Evolutionary conservation across 768 basidiomycete genomes (phyloP), one percentile per base, ranked within the genome.

Genomic region (Termitomyces sp.): DNA sequence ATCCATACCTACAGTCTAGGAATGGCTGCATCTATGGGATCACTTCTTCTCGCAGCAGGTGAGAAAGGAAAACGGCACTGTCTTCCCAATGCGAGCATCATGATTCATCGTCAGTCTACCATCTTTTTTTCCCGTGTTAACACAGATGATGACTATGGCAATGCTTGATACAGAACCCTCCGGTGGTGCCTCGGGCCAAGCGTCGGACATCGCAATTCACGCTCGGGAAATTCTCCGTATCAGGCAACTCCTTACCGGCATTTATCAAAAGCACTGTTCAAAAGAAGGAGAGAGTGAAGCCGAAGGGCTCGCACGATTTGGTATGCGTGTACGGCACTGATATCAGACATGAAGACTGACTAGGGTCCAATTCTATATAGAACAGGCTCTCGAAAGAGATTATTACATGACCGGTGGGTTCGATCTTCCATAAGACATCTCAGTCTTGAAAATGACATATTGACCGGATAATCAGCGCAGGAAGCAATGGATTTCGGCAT

Each of bases 1-100:
- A 95, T 98, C 59, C 94, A 97, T 67, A 98, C 96, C 1, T 98
- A 97, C 73, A 94, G 94, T 68, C 81, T 98, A 57, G 95, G 96
- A 23, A 86, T 95, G 70, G 96, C 96, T 27, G 92, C 91, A 57
- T 94, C 91, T 25, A 98, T 98, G 96, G 96, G 94, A 8, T 95
- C 92, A 47, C 79, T 98, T 48, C 81, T 98, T 17, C 81, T 98
- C 5, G 89, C 93, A 10, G 94, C 93, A 47, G 94, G 94, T 35
- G 93, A 89, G 74, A 85, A 79, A 62, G 95, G 95, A 35, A 93
- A 95, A 69, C 80, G 96, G 30, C 94, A 94, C 68, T 89, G 89
- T 63, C 80, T 98, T 56, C 93, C 94, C 12, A 91, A 98, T 68
- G 88, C 94, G 19, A 92, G 89, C 67, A 93, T 98, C 66, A 98